phyloP scores from a whole-genome alignment of 441 rosid genomes.

The Hura crepitans region DNA sequence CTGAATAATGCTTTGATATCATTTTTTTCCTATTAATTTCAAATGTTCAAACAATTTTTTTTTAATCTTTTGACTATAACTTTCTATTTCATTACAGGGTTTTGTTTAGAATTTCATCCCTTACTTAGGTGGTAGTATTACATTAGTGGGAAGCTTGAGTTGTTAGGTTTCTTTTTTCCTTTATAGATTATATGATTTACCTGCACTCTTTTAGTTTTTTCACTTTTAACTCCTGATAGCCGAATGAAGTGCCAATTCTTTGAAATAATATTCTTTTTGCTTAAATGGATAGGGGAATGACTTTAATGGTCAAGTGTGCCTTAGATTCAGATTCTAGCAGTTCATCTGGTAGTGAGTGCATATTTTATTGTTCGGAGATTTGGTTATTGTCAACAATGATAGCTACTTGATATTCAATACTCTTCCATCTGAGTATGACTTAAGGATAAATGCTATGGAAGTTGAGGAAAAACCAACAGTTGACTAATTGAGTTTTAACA shows the following conservation, averaged over 20 bases:
- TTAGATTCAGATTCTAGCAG: too few species aligned
- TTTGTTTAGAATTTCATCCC: constrained; percentile 74
- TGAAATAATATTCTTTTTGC: not conserved
- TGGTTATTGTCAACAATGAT: too few species aligned
- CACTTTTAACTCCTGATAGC: not conserved
- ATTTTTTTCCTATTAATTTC: not conserved
- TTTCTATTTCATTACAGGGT: constrained; percentile 42
- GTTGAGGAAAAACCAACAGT: too few species aligned
- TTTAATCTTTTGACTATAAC: constrained; percentile 12
- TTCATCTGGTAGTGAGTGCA: too few species aligned
- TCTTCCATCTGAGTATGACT: too few species aligned
- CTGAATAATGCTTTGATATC: not conserved
- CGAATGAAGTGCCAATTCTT: not conserved
- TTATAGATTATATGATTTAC: not conserved
- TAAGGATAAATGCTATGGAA: too few species aligned
- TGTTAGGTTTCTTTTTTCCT: constrained; percentile 42
- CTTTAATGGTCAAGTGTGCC: not conserved
- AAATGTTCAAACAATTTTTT: not conserved
- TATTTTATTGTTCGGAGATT: too few species aligned
- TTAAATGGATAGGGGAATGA: not conserved
- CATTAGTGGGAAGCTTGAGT: constrained; percentile 83
- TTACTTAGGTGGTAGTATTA: constrained; percentile 79
- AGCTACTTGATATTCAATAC: too few species aligned
- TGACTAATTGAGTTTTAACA: too few species aligned
- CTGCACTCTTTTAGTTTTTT: not conserved